Conservation (phyloP, 1,139 yeast genomes). For the Kluyveromyces sp. region DNA sequence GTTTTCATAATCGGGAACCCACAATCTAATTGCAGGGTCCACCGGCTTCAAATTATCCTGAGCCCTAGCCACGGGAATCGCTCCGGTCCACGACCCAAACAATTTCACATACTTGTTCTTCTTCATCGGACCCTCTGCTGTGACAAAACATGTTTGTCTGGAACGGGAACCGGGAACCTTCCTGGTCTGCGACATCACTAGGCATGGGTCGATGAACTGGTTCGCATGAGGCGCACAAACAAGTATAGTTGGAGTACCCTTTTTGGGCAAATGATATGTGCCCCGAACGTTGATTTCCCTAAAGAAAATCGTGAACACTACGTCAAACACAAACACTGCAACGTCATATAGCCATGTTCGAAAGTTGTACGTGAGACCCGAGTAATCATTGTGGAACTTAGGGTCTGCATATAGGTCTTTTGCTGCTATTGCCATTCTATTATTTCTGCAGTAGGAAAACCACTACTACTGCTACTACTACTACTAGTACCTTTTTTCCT, state of each 20-base stretch:
- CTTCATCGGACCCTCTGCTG: constrained; percentile 58
- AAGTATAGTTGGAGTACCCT: constrained; percentile 58
- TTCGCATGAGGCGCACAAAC: constrained; percentile 82
- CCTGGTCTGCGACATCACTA: constrained; percentile 49
- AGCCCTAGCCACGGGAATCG: constrained; percentile 68
- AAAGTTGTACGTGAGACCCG: constrained; percentile 15
- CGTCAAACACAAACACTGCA: constrained; percentile 17
- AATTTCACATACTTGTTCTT: constrained; percentile 46
- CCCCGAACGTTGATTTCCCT: constrained; percentile 65
- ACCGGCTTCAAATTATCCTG: constrained; percentile 51
- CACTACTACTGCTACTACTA: no score
- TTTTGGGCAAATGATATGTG: constrained; percentile 52
- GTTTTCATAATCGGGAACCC: constrained; percentile 33
- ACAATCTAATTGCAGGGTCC: constrained; percentile 38
- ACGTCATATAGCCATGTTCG: constrained; percentile 21
- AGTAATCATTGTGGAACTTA: constrained; percentile 14
- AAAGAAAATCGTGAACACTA: constrained; percentile 39
- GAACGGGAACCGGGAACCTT: constrained; percentile 20
- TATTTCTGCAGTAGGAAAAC: no score
- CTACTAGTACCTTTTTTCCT: no score
- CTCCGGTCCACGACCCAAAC: constrained; percentile 48
- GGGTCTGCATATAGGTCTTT: constrained; percentile 13
- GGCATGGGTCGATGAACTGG: constrained; percentile 67
- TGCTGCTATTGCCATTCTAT: constrained; percentile 5
- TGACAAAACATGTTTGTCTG: constrained; percentile 47